phyloP scores from a whole-genome alignment of 169 alveolate genomes.

The Plasmodium relictum region DNA sequence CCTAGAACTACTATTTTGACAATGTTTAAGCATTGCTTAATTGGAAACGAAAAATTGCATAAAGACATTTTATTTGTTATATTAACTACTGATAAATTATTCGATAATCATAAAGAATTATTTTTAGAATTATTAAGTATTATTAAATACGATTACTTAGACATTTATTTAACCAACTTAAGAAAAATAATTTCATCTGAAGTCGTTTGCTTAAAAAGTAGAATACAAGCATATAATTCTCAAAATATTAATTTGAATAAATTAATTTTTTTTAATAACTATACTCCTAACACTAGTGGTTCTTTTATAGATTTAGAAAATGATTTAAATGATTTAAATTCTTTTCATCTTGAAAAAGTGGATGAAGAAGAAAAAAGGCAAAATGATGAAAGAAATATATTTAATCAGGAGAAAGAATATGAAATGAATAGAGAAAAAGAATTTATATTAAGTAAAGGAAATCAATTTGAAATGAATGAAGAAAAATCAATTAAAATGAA shows the following conservation, averaged over 20 bases:
- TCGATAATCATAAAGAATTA: slow-evolving; percentile 68
- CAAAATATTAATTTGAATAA: slow-evolving; percentile 8
- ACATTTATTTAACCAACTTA: slow-evolving; percentile 36
- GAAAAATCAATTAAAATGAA: neutral
- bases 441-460: neutral
- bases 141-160: slow-evolving; percentile 47
- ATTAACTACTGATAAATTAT: slow-evolving; percentile 58
- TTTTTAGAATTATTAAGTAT: slow-evolving; percentile 52
- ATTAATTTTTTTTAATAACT: neutral
- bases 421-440: neutral
- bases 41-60: slow-evolving; percentile 65
- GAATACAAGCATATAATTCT: slow-evolving; percentile 35
- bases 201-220: slow-evolving; percentile 40
- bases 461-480: neutral
- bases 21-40: slow-evolving; percentile 59
- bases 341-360: slow-evolving; percentile 9
- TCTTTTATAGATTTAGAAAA: slow-evolving; percentile 55
- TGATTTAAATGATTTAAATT: neutral
- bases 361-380: neutral
- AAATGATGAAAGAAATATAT: neutral
- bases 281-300: slow-evolving; percentile 19
- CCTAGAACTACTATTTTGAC: slow-evolving; percentile 47
- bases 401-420: neutral
- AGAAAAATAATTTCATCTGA: slow-evolving; percentile 67
- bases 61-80: slow-evolving; percentile 57